Evolutionary conservation across 2,329 filamentous ascomycete species (phyloP), one percentile per base, ranked within the genome.

Genomic region (Juglanconis sp.): DNA sequence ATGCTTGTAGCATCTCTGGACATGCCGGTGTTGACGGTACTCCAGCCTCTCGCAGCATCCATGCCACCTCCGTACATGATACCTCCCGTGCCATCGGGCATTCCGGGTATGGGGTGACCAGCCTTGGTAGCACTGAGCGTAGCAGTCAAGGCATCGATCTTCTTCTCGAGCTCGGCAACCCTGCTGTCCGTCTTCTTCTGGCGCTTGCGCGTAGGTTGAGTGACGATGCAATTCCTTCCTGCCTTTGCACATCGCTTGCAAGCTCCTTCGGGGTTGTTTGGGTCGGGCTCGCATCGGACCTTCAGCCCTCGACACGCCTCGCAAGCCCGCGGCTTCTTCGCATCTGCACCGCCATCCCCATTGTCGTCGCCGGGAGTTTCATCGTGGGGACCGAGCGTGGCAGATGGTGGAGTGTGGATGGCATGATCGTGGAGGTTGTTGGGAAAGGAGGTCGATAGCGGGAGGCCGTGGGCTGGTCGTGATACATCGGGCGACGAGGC

Each of bases 161-260:
- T 96, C 79, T 89, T 92, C 79, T 96, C 92, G 55, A 97, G 80
- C 77, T 96, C 92, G 8, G 92, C 89, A 11, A 97, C 92, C 55
- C 92, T 83, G 65, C 87, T 94, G 72, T 96, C 93, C 57, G 91
- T 92, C 80, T 96, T 96, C 79, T 94, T 96, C 77, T 94, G 91
- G 49, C 92, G 82, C 76, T 96, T 96, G 46, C 91, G 73, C 35
- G 80, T 85, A 13, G 83, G 91, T 64, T 87, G 85, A 1, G 91
- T 96, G 63, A 93, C 87, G 46, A 93, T 77, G 70, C 92, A 96
- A 64, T 81, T 80, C 42, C 92, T 81, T n/a, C 87, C 85, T 3
- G 91, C 90, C 75, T 96, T 96, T 54, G 84, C 83, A 72, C 92
- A 96, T 65, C 92, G 84, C 71, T 84, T 86, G 72, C 89, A 92